Percentiles rank a stretch among this genome's conserved stretches.
Evolutionary conservation across 208 protist genomes (phyloP).

Genomic region (Leishmania mexicana): DNA sequence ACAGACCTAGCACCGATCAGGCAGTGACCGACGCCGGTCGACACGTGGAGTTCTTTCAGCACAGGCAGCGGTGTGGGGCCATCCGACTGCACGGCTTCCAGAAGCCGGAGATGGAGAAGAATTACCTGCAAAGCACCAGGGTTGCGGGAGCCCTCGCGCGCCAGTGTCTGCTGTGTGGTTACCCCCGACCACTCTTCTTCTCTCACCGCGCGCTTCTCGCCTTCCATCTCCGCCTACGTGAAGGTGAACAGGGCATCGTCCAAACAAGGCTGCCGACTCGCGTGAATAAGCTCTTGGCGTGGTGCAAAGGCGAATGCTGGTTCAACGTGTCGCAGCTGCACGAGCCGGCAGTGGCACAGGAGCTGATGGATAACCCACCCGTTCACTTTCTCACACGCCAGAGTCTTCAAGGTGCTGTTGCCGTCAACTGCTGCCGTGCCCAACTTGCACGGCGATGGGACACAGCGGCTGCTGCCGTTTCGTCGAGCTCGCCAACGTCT

Average conservation of each 20-base stretch:
- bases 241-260: slow-evolving; percentile 36
- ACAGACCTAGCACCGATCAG: slow-evolving; percentile 33
- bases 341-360: slow-evolving; percentile 48
- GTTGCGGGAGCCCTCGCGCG: slow-evolving; percentile 25
- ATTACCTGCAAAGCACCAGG: background rate
- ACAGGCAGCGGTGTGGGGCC: slow-evolving; percentile 6
- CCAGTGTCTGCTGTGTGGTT: slow-evolving; percentile 53
- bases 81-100: slow-evolving; percentile 32
- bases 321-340: slow-evolving; percentile 79
- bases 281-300: slow-evolving; percentile 21
- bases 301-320: slow-evolving; percentile 47
- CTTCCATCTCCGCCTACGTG: slow-evolving; percentile 22
- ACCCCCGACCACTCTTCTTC: slow-evolving; percentile 41
- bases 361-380: slow-evolving; percentile 47
- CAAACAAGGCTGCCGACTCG: slow-evolving; percentile 7
- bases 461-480: slow-evolving; percentile 2
- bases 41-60: slow-evolving; percentile 32
- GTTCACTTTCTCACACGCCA: slow-evolving; percentile 44
- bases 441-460: slow-evolving; percentile 34
- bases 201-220: slow-evolving; percentile 22
- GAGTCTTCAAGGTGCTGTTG: slow-evolving; percentile 19
- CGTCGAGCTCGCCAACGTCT: slow-evolving; percentile 4
- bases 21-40: slow-evolving; percentile 33
- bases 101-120: background rate
- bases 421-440: slow-evolving; percentile 48